A percentile compares a stretch with the other conserved stretches of the same genome.
Evolutionary conservation across 2,329 filamentous ascomycete genomes (phyloP).

Genomic region (Xylariales sp.): DNA sequence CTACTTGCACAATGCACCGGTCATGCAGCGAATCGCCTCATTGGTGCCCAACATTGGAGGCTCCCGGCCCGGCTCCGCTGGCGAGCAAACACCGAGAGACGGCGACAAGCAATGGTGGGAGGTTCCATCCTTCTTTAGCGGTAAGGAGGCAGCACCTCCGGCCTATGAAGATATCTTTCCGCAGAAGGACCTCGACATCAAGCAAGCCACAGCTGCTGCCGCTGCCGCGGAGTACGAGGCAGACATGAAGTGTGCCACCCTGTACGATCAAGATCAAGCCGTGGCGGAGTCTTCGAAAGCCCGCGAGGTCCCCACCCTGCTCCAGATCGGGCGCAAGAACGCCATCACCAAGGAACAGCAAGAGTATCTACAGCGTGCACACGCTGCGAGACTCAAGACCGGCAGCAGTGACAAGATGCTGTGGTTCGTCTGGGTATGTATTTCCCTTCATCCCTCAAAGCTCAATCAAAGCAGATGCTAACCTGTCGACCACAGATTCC

Average conservation of each 20-base stretch:
- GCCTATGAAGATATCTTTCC: conserved; percentile 79
- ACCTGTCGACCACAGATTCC: conserved; percentile 27
- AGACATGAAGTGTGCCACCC: conserved; percentile 50
- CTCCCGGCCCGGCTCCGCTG: conserved; percentile 44
- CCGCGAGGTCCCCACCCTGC: conserved; percentile 33
- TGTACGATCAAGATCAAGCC: conserved; percentile 42
- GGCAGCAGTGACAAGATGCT: conserved; percentile 60
- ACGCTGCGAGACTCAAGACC: conserved; percentile 59
- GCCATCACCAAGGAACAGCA: conserved; percentile 62
- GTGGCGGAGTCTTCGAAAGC: conserved; percentile 28
- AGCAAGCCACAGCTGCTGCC: conserved; percentile 52
- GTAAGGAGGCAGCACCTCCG: conserved; percentile 55
- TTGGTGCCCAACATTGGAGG: conserved; percentile 62
- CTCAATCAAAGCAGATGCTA: conserved; percentile 6
- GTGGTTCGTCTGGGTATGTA: conserved; percentile 62
- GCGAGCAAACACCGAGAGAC: conserved; percentile 35
- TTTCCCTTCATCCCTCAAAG: neutral
- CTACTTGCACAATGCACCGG: conserved; percentile 52
- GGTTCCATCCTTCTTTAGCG: conserved; percentile 49
- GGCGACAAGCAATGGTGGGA: conserved; percentile 64
- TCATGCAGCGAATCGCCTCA: conserved; percentile 68
- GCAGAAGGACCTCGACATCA: conserved; percentile 45
- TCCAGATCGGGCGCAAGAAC: conserved; percentile 60
- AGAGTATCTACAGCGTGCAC: conserved; percentile 56
- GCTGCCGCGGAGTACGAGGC: conserved; percentile 56